These are phyloP conservation scores for Elaeagnus macrophylla DNA, from an alignment of 306 rosid species.

Conservation along the genomic window DNA sequence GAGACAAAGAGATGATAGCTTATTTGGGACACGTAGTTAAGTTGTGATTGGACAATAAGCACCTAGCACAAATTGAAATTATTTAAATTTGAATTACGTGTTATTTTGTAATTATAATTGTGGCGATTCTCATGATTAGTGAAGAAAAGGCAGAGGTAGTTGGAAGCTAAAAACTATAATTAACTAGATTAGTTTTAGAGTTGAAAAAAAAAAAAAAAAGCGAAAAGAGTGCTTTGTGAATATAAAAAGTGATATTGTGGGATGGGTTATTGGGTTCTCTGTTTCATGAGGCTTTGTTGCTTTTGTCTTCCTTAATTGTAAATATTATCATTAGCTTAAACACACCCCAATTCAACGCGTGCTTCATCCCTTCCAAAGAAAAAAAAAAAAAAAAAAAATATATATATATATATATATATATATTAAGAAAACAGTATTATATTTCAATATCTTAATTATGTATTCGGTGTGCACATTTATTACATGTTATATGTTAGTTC, in stretches of 20 bases:
- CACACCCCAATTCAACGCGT: constrained; percentile 5
- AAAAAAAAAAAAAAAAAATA: too few species aligned
- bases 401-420: too few species aligned
- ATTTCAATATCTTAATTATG: neutral
- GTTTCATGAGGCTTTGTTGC: constrained; percentile 3
- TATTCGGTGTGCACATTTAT: too few species aligned
- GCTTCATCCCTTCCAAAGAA: neutral
- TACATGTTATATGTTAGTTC: too few species aligned
- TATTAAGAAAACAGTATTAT: neutral
- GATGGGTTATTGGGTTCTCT: constrained; percentile 21
- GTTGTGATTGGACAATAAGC: constrained; percentile 8
- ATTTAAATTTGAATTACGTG: constrained; percentile 13
- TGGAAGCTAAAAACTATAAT: constrained; percentile 22
- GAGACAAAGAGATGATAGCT: too few species aligned
- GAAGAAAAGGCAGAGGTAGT: constrained; percentile 17
- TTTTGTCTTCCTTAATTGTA: constrained; percentile 1
- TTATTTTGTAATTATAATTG: constrained; percentile 20
- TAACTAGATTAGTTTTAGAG: constrained; percentile 5
- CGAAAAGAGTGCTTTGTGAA: constrained; percentile 21
- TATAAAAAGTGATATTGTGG: constrained; percentile 11
- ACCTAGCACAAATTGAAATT: neutral
- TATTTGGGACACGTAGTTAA: too few species aligned
- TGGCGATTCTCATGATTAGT: constrained; percentile 32
- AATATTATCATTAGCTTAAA: neutral
- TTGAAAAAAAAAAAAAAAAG: neutral